Evolutionary conservation across 2,329 filamentous ascomycete species (phyloP), one percentile per base, ranked within the genome.

Genomic region (Alternaria gaisen): DNA sequence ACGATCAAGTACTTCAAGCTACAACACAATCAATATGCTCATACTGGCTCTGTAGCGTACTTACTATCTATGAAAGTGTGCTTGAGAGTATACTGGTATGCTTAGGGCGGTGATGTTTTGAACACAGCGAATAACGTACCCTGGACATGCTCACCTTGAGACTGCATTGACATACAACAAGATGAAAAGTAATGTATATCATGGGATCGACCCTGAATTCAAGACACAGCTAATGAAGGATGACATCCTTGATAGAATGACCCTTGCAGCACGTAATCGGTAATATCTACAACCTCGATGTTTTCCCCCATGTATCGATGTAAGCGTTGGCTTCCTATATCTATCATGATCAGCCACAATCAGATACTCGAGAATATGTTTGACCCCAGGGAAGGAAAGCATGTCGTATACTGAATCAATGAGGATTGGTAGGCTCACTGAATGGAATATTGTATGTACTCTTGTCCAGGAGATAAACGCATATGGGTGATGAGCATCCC

Each of bases 141-240:
- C 0, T 41, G 38, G 5, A 0, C 0, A 4, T 14, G 9, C 14
- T 1, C 38, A 10, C 0, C 9, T 10, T 40, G 20, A 14, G n/a
- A 12, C 11, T 22, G 0, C 11, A 12, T 22, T 14, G 7, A 22
- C n/a, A 20, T 1, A 20, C 9, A 0, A 40, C 38, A 20, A 40
- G 10, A 40, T 0, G 5, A 0, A 11, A 20, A 11, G 0, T 1
- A 0, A 11, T 41, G 0, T 12, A 12, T 12, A 1, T 14, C 9
- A 22, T 11, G 0, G 0, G 9, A 12, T 14, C 14, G 5, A 36
- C 0, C 0, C 14, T 16, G 5, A 36, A 0, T 14, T 16, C 12
- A 12, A 14, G 12, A 12, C 32, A 14, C 11, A 16, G 1, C 10
- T 34, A 3, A 14, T 12, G 4, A 12, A 34, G 6, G 3, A 34